Evolutionary conservation across 2,329 filamentous ascomycete genomes (phyloP).

Genomic region (Claviceps quebecensis): DNA sequence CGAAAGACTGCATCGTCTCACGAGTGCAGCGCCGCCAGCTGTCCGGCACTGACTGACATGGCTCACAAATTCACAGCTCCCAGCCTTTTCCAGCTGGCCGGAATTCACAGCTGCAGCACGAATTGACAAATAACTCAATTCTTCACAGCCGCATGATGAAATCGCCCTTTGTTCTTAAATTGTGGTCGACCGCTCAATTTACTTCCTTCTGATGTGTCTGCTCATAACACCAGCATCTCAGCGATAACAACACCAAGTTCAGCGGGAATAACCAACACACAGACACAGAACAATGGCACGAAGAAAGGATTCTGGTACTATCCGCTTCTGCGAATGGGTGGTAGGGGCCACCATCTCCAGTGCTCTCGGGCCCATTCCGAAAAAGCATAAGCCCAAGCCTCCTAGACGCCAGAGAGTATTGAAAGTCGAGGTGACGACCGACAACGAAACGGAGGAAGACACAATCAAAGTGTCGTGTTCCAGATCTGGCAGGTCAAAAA

Average conservation of each 20-base stretch:
- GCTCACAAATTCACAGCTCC: too few species aligned
- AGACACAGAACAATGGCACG: neutral
- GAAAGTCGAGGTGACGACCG: constrained; percentile 31
- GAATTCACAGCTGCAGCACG: too few species aligned
- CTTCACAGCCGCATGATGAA: neutral
- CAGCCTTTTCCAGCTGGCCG: too few species aligned
- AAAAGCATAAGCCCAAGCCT: constrained; percentile 13
- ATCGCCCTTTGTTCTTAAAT: neutral
- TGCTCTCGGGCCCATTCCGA: constrained; percentile 15
- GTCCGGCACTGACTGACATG: too few species aligned
- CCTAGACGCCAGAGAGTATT: constrained; percentile 19
- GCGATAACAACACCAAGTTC: too few species aligned
- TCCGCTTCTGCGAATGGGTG: constrained; percentile 26
- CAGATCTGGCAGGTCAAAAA: constrained; percentile 16
- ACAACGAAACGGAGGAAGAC: constrained; percentile 37
- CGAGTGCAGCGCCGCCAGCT: too few species aligned
- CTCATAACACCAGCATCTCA: neutral
- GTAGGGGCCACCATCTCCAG: constrained; percentile 22
- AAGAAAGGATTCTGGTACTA: neutral
- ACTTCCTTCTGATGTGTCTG: neutral
- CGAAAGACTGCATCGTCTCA: too few species aligned
- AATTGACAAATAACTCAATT: neutral
- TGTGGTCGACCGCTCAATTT: neutral
- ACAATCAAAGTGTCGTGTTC: constrained; percentile 35
- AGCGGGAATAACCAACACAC: neutral